phyloP scores from a whole-genome alignment of 2,329 filamentous ascomycete species.

The Sclerotinia minor region DNA sequence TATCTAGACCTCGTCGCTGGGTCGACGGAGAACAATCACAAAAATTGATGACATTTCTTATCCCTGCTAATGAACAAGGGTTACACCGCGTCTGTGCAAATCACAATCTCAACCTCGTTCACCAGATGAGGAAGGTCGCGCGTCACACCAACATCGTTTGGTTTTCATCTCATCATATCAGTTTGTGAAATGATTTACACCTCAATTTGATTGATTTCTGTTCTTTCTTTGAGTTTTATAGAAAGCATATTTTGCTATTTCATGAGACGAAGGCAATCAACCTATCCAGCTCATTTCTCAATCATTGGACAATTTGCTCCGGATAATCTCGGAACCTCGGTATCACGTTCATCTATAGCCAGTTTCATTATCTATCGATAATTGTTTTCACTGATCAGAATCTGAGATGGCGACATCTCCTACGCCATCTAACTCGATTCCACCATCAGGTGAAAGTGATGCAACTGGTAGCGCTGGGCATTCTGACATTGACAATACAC shows the following conservation, averaged over 20 bases:
- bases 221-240: neutral
- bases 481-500: slow-evolving; percentile 16
- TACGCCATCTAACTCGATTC: neutral
- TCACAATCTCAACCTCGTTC: slow-evolving; percentile 1
- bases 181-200: neutral
- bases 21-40: neutral
- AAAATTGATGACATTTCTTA: neutral
- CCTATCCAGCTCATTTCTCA: neutral
- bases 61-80: neutral
- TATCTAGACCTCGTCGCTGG: neutral
- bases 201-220: neutral
- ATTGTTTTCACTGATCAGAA: neutral
- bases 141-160: slow-evolving; percentile 13
- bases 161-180: neutral
- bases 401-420: slow-evolving; percentile 17
- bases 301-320: neutral
- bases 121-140: slow-evolving; percentile 18
- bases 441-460: neutral
- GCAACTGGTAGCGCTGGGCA: neutral
- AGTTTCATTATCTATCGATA: neutral
- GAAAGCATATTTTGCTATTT: neutral
- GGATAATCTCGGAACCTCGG: slow-evolving; percentile 20
- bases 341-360: slow-evolving; percentile 8
- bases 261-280: neutral
- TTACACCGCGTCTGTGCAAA: slow-evolving; percentile 9